Percentiles rank a stretch among this genome's conserved stretches.
Conservation (phyloP, 345 rosid species). For the Alliaria petiolata region DNA sequence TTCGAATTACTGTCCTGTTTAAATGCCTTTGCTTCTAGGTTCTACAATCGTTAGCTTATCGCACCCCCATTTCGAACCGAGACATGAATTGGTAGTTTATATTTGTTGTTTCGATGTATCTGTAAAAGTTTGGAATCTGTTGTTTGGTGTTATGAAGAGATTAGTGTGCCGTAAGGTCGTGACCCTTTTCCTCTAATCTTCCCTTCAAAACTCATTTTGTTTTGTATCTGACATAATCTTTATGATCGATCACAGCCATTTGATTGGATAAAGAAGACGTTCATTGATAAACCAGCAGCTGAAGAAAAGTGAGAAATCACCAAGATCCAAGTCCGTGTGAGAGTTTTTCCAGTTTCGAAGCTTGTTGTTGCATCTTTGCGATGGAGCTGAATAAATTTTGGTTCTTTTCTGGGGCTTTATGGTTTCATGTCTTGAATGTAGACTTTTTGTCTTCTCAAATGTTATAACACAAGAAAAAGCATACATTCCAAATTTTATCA, state of each 20-base stretch:
- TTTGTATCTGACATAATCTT: background rate
- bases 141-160: background rate
- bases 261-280: slow-evolving; percentile 87
- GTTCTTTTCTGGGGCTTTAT: slow-evolving; percentile 22
- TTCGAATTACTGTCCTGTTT: background rate
- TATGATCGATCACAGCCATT: slow-evolving; percentile 66
- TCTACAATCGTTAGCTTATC: background rate
- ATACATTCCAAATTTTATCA: slow-evolving; percentile 1
- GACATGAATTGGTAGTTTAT: background rate
- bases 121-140: too few relatives aligned
- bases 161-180: background rate
- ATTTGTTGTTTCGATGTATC: background rate
- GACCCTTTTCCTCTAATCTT: background rate
- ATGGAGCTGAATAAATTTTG: slow-evolving; percentile 28
- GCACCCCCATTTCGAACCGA: background rate
- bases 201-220: background rate
- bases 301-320: slow-evolving; percentile 39
- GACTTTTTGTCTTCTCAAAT: slow-evolving; percentile 20
- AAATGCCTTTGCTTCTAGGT: background rate
- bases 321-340: background rate
- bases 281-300: slow-evolving; percentile 52
- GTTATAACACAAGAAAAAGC: background rate
- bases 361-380: slow-evolving; percentile 2
- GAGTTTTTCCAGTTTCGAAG: slow-evolving; percentile 17
- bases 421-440: slow-evolving; percentile 25